Conservation (phyloP, 1,284 basidiomycete species). For the Apiotrichum montevideense region DNA sequence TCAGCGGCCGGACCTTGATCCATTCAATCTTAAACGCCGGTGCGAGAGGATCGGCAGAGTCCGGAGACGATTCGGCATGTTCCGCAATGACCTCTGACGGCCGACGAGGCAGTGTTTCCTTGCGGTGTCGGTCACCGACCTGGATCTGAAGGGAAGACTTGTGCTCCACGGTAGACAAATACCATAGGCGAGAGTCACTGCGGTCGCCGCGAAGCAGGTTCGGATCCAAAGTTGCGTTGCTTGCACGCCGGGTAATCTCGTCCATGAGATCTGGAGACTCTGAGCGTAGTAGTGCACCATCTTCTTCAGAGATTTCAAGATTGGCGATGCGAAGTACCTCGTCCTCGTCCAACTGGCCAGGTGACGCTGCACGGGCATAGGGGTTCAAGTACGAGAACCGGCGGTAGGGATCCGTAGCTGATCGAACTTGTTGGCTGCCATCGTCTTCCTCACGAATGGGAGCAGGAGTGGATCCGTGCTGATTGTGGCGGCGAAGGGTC, state of each 20-base stretch:
- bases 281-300: conserved; percentile 8
- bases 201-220: conserved; percentile 22
- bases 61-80: not conserved
- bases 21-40: conserved; percentile 76
- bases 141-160: conserved; percentile 14
- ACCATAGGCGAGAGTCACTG: conserved; percentile 4
- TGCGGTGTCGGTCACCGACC: not conserved
- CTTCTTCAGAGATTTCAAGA: conserved; percentile 5
- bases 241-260: conserved; percentile 10
- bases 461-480: conserved; percentile 8
- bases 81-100: conserved; percentile 3
- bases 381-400: not conserved
- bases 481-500: not conserved
- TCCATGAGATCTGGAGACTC: conserved; percentile 18
- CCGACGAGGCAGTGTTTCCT: conserved; percentile 4
- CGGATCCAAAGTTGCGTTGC: conserved; percentile 29
- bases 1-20: conserved; percentile 67
- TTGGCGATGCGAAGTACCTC: conserved; percentile 16
- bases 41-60: conserved; percentile 53
- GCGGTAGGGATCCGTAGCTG: conserved; percentile 12
- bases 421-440: conserved; percentile 7
- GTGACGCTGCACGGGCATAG: conserved; percentile 22
- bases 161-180: conserved; percentile 1
- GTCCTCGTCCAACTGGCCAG: conserved; percentile 33
- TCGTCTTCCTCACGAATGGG: conserved; percentile 27